These are phyloP conservation scores for Lactifluus pinguis DNA, from an alignment of 768 basidiomycete species.

Conservation along the genomic window DNA sequence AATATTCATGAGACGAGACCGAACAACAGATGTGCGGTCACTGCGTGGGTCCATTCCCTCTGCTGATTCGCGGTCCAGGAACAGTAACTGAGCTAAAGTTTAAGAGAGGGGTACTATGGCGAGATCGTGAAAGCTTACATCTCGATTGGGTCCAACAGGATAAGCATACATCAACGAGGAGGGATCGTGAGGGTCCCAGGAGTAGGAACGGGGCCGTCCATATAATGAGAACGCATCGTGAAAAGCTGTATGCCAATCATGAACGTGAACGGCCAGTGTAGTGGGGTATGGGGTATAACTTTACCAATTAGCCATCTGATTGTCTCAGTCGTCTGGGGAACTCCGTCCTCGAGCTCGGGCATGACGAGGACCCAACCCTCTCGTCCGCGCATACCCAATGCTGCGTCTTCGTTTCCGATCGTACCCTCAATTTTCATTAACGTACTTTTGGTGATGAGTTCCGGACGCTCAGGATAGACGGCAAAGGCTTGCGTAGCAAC, in stretches of 20 bases:
- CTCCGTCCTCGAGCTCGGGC: constrained; percentile 68
- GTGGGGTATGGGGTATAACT: constrained; percentile 22
- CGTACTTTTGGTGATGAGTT: constrained; percentile 80
- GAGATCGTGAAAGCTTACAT: constrained; percentile 43
- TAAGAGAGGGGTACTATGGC: background rate
- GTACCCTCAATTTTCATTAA: constrained; percentile 87
- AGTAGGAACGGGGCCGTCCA: constrained; percentile 77
- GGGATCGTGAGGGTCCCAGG: constrained; percentile 83
- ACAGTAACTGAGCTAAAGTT: constrained; percentile 49
- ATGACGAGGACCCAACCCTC: constrained; percentile 88
- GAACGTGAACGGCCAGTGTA: constrained; percentile 14
- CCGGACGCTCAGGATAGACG: constrained; percentile 93
- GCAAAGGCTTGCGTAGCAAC: constrained; percentile 81
- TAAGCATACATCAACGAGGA: constrained; percentile 89
- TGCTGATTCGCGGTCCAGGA: constrained; percentile 78
- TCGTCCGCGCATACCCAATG: constrained; percentile 52
- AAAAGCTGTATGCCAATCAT: constrained; percentile 39
- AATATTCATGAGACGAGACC: constrained; percentile 53
- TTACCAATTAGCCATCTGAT: constrained; percentile 83
- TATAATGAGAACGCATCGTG: constrained; percentile 86
- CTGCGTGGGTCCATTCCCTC: constrained; percentile 70
- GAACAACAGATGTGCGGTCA: constrained; percentile 63
- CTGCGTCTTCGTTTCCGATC: constrained; percentile 68
- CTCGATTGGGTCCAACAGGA: constrained; percentile 74
- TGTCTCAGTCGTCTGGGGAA: constrained; percentile 70